Base-by-base conservation (phyloP, 345 rosid genomes). In the Raphanus sativus region DNA sequence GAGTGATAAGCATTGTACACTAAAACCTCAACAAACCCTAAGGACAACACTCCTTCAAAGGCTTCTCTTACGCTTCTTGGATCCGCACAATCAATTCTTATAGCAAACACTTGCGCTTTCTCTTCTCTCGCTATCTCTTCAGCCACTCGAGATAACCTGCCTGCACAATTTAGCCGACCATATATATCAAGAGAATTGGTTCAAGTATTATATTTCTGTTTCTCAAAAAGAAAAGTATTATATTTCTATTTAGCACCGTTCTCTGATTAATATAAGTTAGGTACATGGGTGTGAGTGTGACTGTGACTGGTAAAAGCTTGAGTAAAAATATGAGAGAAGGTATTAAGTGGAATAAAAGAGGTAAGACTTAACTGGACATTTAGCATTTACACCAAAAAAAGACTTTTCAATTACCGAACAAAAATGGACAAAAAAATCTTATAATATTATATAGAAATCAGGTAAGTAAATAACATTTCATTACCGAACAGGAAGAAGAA, bases 121-220 rank as follows among this genome's bases (percentile, higher is more conserved):
- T 88, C 97, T 78, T 92, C 97, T 81, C 97, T 88, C 1, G 98
- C 98, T 81, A 94, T 94, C 83, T 94, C 98, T 52, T 94, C 98
- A 4, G 98, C 98, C 38, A 91, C 89, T 76, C 85, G 75, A 13
- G 98, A 94, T 64, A 92, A 64, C 75, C 91, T 84, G 60, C 84
- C 97, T 94, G 83, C 65, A 32, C 30, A 65, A 8, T 32, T 68
- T 24, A 45, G 15, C 62, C 36, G 6, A 50, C 58, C 58, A 38
- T 50, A 50, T 13, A 48, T 42, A 33, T 8, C 11, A 38, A 38
- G 36, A 36, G n/a, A 25, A n/a, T 3, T 59, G 38, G 36, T 16
- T 6, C 6, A 66, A 67, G 58, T 45, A 11, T 45, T 4, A 13
- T 45, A 13, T 45, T 45, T 45, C 54, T 45, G 13, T 45, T 40